Conservation (phyloP, 257 asterid genomes). For the Solanum habrochaites region DNA sequence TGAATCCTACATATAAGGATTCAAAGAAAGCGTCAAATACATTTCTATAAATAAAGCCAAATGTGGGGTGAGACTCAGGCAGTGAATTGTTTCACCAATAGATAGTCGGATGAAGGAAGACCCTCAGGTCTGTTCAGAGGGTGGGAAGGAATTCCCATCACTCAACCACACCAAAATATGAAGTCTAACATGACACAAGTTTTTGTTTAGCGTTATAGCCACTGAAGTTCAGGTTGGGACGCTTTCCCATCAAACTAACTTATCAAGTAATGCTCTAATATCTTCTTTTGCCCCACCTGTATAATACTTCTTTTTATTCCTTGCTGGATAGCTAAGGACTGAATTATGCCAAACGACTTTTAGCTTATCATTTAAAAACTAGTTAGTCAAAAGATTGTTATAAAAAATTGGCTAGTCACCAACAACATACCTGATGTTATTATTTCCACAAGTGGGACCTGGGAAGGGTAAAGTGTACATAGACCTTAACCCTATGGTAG, state of each 20-base stretch:
- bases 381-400: not conserved
- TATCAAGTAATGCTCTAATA: not conserved
- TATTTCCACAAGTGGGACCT: not conserved
- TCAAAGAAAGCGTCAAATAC: not conserved
- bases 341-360: not conserved
- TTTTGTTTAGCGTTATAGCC: not conserved
- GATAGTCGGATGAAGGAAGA: not conserved
- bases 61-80: not conserved
- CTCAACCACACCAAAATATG: not conserved
- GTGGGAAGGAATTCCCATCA: not conserved
- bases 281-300: not conserved
- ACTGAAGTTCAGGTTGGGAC: not conserved
- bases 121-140: not conserved
- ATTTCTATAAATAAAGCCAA: not conserved
- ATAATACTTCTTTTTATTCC: not conserved
- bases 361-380: not conserved
- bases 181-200: not conserved
- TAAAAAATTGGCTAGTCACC: not conserved
- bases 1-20: constrained; percentile 9
- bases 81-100: not conserved
- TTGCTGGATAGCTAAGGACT: not conserved
- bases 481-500: not conserved
- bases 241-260: not conserved
- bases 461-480: not conserved
- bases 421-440: not conserved